Evolutionary conservation across 148 eudicot genomes (phyloP), one percentile per base, ranked within the genome.

Genomic region (Tetragonia tetragonoides): DNA sequence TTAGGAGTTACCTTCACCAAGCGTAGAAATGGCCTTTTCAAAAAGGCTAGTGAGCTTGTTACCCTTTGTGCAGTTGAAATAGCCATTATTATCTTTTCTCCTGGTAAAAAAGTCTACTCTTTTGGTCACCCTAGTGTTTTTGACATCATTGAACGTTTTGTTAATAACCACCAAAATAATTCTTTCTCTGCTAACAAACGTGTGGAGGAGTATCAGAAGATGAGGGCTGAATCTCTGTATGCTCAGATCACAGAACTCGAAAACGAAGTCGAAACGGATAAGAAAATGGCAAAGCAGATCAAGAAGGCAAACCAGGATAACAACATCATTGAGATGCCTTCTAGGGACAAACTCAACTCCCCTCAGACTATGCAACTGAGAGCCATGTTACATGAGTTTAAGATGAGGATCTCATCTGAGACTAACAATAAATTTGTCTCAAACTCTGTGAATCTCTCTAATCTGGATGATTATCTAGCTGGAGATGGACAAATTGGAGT

Each of bases 1-100:
- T n/a, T 78, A 53, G 82, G 75, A 51, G 82, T 83, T 3, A 78
- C 82, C 47, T 83, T 83, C 78, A 69, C 82, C 2, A 83, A 83
- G 20, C 75, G 85, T 0, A 76, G 82, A 2, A 65, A 70, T 11
- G 82, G 85, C 12, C 56, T 79, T 7, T 83, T 83, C 75, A 83
- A 83, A 46, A 83, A 83, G 67, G 85, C 85, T 0, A 78, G 71
- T 41, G 85, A 83, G 38, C 70, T 82, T 3, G 42, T 73, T 75
- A 78, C 75, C 7, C 78, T 82, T 3, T 78, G 84, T 42, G 84
- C 76, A 15, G 76, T 66, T 40, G 61, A 70, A 9, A 23, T 75
- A 6, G 79, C 79, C 40, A 40, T 83, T 0, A 20, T 83, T 1
- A 57, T 83, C 16, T 83, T 83, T 49, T 83, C 85, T 12, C 81